Base-by-base conservation (phyloP, 192 early-diverging fungal genomes). In the Powellomyces hirtus region DNA sequence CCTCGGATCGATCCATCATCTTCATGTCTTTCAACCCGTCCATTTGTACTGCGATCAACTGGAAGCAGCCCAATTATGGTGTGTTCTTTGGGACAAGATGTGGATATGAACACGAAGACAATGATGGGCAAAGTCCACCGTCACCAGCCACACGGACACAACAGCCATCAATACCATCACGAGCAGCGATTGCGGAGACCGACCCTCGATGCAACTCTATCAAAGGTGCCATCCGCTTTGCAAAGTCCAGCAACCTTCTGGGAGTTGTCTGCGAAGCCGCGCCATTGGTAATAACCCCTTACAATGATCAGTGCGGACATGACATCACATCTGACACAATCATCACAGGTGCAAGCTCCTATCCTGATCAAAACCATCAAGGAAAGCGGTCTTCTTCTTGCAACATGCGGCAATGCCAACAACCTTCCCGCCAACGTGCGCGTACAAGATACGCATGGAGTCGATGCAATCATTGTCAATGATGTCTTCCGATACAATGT, bases 41-140 rank as follows among this genome's bases (percentile, higher is more conserved):
- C 20, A 87, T 97, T 0, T 99, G 97, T 79, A 92, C 90, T 14
- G 89, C 93, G 18, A 66, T 97, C 37, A 99, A 95, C 81, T 98
- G 97, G 97, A 99, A 99, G 76, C 97, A 99, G 66, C 96, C 96
- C 22, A 98, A 98, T 71, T 99, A 89, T 86, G 84, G 83, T 24
- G 97, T 99, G 22, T 99, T 99, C 72, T 94, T 97, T 76, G 85
- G 89, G 59, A 93, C 92, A 4, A 85, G 86, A 38, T 91, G 90
- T 44, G 92, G 94, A 30, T 89, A 84, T 71, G 84, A 79, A 42
- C 74, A 35, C 31, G 44, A 55, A 27, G 35, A 40, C 13, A 33
- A 18, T 10, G 14, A 40, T 27, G 50, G 56, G 4, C 34, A 52
- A 36, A 10, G 20, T 14, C 10, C 46, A 16, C 22, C 16, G 13